These are phyloP conservation scores for Epicoccum sorghinum DNA, from an alignment of 2,329 filamentous ascomycete genomes.

Conservation along the genomic window DNA sequence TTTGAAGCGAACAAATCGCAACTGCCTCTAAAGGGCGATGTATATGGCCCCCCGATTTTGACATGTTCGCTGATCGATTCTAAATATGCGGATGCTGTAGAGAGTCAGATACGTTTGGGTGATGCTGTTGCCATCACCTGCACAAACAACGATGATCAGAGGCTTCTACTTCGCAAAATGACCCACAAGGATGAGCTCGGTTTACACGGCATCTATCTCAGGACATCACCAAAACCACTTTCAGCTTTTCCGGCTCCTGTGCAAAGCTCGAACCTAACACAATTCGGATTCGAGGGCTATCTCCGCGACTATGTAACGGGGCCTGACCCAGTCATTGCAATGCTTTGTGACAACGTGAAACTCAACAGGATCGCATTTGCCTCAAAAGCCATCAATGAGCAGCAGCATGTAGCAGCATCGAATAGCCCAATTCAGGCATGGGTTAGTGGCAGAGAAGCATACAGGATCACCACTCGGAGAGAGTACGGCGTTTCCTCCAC, in stretches of 20 bases:
- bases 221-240: conserved; percentile 64
- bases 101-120: conserved; percentile 59
- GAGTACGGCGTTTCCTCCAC: conserved; percentile 85
- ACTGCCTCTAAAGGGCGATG: conserved; percentile 70
- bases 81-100: conserved; percentile 66
- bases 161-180: conserved; percentile 70
- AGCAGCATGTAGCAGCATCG: conserved; percentile 71
- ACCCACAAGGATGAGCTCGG: conserved; percentile 59
- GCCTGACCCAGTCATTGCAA: conserved; percentile 81
- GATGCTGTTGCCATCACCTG: conserved; percentile 72
- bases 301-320: conserved; percentile 80
- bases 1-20: conserved; percentile 69
- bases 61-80: conserved; percentile 79
- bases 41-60: conserved; percentile 82
- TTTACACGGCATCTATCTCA: conserved; percentile 74
- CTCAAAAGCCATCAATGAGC: conserved; percentile 66
- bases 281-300: conserved; percentile 77
- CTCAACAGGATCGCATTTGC: conserved; percentile 73
- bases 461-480: conserved; percentile 68
- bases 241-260: conserved; percentile 63
- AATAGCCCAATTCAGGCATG: conserved; percentile 67
- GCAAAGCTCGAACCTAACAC: conserved; percentile 59
- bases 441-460: conserved; percentile 66
- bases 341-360: conserved; percentile 78
- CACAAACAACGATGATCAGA: conserved; percentile 77